A percentile compares a stretch with the other conserved stretches of the same genome.
These are phyloP conservation scores for Diaporthe citrichinensis DNA, from an alignment of 2,329 filamentous ascomycete species.

Conservation along the genomic window DNA sequence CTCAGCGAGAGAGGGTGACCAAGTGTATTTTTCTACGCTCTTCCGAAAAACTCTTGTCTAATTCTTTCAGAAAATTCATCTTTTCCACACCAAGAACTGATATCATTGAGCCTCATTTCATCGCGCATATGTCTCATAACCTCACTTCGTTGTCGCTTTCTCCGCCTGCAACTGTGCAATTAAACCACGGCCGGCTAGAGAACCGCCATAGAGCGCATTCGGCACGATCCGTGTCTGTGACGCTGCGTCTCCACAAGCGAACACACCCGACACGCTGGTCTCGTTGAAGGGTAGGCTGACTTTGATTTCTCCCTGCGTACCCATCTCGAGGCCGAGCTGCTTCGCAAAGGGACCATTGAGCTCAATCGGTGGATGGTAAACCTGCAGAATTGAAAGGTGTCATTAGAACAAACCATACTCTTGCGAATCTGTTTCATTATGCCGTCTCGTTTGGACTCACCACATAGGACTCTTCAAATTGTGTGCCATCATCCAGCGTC, in stretches of 20 bases:
- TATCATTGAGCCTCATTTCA: too few relatives aligned
- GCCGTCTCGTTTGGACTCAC: not conserved
- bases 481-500: constrained; percentile 38
- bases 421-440: not conserved
- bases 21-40: not conserved
- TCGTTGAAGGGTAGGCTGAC: constrained; percentile 31
- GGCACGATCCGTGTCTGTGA: constrained; percentile 16
- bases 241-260: constrained; percentile 41
- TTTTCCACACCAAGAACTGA: not conserved
- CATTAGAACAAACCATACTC: not conserved
- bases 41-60: not conserved
- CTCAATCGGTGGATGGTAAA: constrained; percentile 18
- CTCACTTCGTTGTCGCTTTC: not conserved
- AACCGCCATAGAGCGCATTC: constrained; percentile 34
- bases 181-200: constrained; percentile 31
- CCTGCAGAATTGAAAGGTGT: not conserved
- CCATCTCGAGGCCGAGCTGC: constrained; percentile 33
- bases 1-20: not conserved
- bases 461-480: constrained; percentile 34
- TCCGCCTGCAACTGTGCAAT: constrained; percentile 35
- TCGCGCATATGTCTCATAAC: not conserved
- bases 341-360: constrained; percentile 33
- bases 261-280: constrained; percentile 36
- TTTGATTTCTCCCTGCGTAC: constrained; percentile 35
- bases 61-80: not conserved